phyloP scores from a whole-genome alignment of 768 basidiomycete species.

The Glaciozyma martinii region DNA sequence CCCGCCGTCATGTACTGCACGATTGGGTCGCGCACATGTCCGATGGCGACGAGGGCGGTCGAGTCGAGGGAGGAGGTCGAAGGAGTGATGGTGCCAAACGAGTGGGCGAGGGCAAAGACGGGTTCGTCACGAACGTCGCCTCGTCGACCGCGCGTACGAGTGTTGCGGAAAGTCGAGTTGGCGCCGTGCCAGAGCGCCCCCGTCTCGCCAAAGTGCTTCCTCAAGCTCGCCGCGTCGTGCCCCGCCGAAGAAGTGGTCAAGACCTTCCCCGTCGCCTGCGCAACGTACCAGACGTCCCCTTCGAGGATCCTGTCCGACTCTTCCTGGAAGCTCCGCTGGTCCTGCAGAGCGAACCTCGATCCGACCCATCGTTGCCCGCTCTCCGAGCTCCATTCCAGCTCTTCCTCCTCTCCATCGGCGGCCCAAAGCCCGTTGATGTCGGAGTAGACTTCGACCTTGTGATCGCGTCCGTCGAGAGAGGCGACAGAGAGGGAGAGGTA shows the following conservation, averaged over 20 bases:
- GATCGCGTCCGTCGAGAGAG: conserved; percentile 10
- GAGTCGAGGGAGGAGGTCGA: not conserved
- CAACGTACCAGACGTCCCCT: conserved; percentile 22
- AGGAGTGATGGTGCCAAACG: conserved; percentile 8
- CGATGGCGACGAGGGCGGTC: conserved; percentile 18
- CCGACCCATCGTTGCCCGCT: conserved; percentile 7
- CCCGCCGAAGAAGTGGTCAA: conserved; percentile 1
- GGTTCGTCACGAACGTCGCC: conserved; percentile 14
- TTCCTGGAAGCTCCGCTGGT: conserved; percentile 19
- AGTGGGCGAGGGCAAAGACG: conserved; percentile 24
- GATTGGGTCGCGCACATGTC: conserved; percentile 23
- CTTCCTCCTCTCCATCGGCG: conserved; percentile 19
- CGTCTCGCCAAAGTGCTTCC: conserved; percentile 2
- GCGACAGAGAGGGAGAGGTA: conserved; percentile 21
- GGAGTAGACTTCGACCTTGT: conserved; percentile 22
- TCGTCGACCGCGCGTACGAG: not conserved
- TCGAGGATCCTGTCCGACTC: conserved; percentile 19
- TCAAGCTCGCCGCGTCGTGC: conserved; percentile 4
- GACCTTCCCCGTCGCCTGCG: not conserved
- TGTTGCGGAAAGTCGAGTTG: conserved; percentile 6
- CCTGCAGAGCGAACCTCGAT: not conserved
- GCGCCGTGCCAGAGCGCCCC: not conserved
- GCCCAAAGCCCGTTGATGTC: conserved; percentile 24
- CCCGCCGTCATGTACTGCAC: conserved; percentile 12
- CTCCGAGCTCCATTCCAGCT: conserved; percentile 11